A percentile compares a stretch with the other conserved stretches of the same genome.
These are phyloP conservation scores for Penicillium taxi DNA, from an alignment of 495 filamentous ascomycete species.

Conservation along the genomic window DNA sequence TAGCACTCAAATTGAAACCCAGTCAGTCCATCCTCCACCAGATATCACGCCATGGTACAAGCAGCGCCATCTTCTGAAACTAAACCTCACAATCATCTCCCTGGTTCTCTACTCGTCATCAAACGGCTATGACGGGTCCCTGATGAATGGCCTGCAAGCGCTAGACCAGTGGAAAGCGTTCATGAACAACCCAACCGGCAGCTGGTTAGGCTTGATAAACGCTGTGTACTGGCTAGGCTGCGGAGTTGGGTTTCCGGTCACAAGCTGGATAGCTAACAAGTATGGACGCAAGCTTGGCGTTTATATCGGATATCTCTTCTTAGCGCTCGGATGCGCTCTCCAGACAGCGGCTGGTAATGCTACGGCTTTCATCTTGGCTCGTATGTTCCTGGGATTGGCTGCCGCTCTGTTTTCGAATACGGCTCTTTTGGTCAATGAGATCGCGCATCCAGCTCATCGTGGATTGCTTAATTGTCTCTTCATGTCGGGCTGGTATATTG, in stretches of 20 bases:
- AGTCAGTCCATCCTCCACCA: no score
- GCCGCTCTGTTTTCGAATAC: conserved; percentile 49
- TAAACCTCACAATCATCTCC: conserved; percentile 16
- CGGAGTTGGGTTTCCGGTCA: conserved; percentile 50
- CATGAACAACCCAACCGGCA: conserved; percentile 41
- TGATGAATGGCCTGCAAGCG: conserved; percentile 31
- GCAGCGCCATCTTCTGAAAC: conserved; percentile 12
- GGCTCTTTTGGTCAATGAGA: conserved; percentile 55
- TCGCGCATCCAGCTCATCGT: conserved; percentile 56
- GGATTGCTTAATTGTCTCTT: conserved; percentile 53
- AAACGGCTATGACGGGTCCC: conserved; percentile 21
- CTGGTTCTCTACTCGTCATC: conserved; percentile 17
- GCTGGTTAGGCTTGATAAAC: conserved; percentile 51
- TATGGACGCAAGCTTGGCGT: conserved; percentile 52
- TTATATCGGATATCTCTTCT: conserved; percentile 48
- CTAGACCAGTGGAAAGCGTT: conserved; percentile 29
- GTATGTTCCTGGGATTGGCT: conserved; percentile 51
- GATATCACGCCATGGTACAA: conserved; percentile 13
- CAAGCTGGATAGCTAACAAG: conserved; percentile 50
- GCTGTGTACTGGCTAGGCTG: conserved; percentile 55
- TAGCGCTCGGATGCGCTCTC: conserved; percentile 50
- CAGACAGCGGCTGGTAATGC: conserved; percentile 42
- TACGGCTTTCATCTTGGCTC: conserved; percentile 51
- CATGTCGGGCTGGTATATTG: conserved; percentile 56
- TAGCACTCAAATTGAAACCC: no score